Evolutionary conservation across 2,329 filamentous ascomycete species (phyloP), one percentile per base, ranked within the genome.

Genomic region (Colletotrichum tanaceti): DNA sequence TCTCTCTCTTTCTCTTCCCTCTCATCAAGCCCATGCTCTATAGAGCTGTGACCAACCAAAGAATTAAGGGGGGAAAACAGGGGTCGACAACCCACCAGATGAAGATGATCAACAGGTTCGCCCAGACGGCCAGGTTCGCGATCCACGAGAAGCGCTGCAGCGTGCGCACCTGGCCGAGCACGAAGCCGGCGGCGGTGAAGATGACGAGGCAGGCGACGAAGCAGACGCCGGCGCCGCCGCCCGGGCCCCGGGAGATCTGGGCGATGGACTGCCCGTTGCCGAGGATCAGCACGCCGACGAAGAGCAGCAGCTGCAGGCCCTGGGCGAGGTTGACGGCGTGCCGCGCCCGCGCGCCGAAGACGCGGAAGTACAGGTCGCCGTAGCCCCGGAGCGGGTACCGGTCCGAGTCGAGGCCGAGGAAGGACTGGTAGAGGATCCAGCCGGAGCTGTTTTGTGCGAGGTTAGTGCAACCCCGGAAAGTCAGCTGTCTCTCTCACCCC

Each of bases 161-260:
- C 0, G 85, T 88, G 7, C 87, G 81, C 53, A 89, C 84, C 71
- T 88, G 86, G 3, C 85, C 85, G 4, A 88, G 70, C 11, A 87
- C 35, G 65, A 87, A 85, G 18, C 87, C 86, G 7, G 79, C 79
- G 13, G 83, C 72, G 58, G 82, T 81, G 72, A 85, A 86, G 18
- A 88, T 77, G 22, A 87, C 73, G 14, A 82, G 80, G 71, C 85
- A 87, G 10, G 84, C 81, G 47, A 83, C 79, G 74, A 85, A 89
- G 77, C 86, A 89, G 13, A 88, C 74, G 0, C 76, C 77, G 59
- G 80, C 80, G 0, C 65, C 68, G 14, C 65, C 71, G 18, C 70
- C 44, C 10, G 62, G 32, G 0, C 71, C 70, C 71, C 81, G 81
- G 39, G 83, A 81, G 59, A 86, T 80, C 73, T 89, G 85, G 1